Base-by-base conservation (phyloP, 345 rosid species). In the Abelmoschus esculentus region DNA sequence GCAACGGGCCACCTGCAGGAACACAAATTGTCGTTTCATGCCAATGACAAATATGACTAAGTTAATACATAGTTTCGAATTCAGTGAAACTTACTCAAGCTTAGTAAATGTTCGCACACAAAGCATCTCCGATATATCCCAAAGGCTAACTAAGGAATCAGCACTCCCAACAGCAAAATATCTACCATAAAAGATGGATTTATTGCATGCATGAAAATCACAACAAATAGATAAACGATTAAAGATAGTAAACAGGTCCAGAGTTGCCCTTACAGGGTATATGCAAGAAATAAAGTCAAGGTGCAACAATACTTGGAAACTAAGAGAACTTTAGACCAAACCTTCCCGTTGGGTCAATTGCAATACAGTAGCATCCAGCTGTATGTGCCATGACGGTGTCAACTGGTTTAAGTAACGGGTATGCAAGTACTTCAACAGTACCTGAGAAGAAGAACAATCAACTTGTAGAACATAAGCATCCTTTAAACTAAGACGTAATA, bases 111-210 rank as follows among this genome's bases (percentile, higher is more conserved):
- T 65, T 46, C 38, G 56, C 38, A 65, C 69, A 6, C 98, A 95
- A 57, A 91, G 93, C 98, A 89, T 91, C 79, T 88, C 90, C 70
- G 92, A 84, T 72, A 95, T 90, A 82, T 90, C 92, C 97, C 99
- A 95, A 66, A 95, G 98, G 85, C 98, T 91, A 76, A 95, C 99
- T 55, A 95, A 82, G 61, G 99, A 91, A 85, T 91, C 99, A 9
- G 98, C 98, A 86, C 99, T 91, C 74, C 99, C 99, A 31, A 95
- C 96, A 62, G 98, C 98, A 84, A 95, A 95, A 79, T 91, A 90
- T 75, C 99, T 91, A 87, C 55, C 14, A 55, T 42, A 53, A 52
- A 58, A 58, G 61, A 57, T 62, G 50, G 5, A 62, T 62, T 62
- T 60, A 15, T 58, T 28, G 8, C 7, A 10, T 17, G 66, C n/a